These are phyloP conservation scores for Chaetomium sp. DNA, from an alignment of 2,329 filamentous ascomycete genomes.

Conservation along the genomic window DNA sequence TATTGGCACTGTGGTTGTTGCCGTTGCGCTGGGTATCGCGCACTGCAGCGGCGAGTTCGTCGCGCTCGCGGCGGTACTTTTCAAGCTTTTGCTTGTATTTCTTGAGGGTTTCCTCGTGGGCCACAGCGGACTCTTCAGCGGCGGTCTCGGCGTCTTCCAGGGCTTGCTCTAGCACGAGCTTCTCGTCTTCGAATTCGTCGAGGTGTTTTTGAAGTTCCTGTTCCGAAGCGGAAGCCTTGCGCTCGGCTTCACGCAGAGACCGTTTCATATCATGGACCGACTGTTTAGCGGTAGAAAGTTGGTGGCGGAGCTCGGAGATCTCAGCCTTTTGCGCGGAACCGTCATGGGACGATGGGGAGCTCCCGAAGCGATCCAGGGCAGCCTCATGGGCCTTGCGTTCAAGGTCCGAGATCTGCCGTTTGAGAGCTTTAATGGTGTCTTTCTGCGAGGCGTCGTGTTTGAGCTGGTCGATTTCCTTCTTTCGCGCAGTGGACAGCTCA, in stretches of 20 bases:
- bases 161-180: slow-evolving; percentile 50
- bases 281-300: slow-evolving; percentile 55
- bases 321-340: slow-evolving; percentile 52
- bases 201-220: slow-evolving; percentile 49
- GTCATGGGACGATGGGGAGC: slow-evolving; percentile 41
- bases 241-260: slow-evolving; percentile 46
- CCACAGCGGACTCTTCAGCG: slow-evolving; percentile 40
- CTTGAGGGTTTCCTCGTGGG: slow-evolving; percentile 38
- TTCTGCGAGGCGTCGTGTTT: slow-evolving; percentile 61
- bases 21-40: slow-evolving; percentile 26
- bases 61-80: slow-evolving; percentile 44
- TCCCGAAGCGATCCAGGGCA: slow-evolving; percentile 45
- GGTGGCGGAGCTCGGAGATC: slow-evolving; percentile 50
- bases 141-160: slow-evolving; percentile 49
- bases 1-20: slow-evolving; percentile 21
- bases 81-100: slow-evolving; percentile 45
- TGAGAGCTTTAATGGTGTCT: slow-evolving; percentile 55
- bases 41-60: slow-evolving; percentile 31
- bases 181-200: slow-evolving; percentile 53
- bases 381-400: slow-evolving; percentile 62
- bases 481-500: slow-evolving; percentile 57
- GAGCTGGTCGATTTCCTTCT: slow-evolving; percentile 58
- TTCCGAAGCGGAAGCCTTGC: slow-evolving; percentile 35
- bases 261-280: slow-evolving; percentile 49
- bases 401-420: slow-evolving; percentile 58